Base-by-base conservation (phyloP, 176 grass and related monocot species). In the Musa itinerans region DNA sequence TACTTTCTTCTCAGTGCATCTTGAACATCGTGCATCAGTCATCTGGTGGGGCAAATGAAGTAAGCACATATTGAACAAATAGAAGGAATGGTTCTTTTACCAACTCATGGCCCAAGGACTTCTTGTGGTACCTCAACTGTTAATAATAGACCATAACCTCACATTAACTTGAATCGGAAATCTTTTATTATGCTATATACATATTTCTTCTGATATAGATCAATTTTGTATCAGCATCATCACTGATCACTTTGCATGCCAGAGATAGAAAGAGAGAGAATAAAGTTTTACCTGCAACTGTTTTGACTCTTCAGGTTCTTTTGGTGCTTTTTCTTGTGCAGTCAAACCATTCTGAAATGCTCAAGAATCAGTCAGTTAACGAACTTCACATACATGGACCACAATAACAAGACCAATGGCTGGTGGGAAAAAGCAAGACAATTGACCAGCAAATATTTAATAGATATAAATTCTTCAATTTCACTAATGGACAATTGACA, bases 251-350 rank as follows among this genome's bases (percentile, higher is more conserved):
- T 43, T 43, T 43, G 34, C 1, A 19, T 29, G 52, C 20, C 51
- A 56, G 1, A 27, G 15, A 27, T 16, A 27, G 13, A 16, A 27
- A 29, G 9, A 56, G 22, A 74, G 34, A 24, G 11, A 9, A 24
- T 12, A 65, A 66, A 50, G 9, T 21, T 58, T 26, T 81, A 93
- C 91, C 88, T 90, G 85, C 75, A 99, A 72, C 65, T 88, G 65
- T 65, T 89, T 92, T 57, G 88, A 82, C 50, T 99, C 90, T 70
- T 99, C 90, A 59, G 95, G 82, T 84, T 99, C 95, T 69, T 82
- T 89, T 84, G 80, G 75, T 63, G 78, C 52, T 84, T 81, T 91
- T 83, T 99, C 95, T 83, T 86, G 76, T 71, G 85, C 76, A 59
- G 86, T 89, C 75, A 86, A 85, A 34, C 95, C 95, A 69, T 50